phyloP scores from a whole-genome alignment of 2,329 filamentous ascomycete genomes.

The Bisporella sp. region DNA sequence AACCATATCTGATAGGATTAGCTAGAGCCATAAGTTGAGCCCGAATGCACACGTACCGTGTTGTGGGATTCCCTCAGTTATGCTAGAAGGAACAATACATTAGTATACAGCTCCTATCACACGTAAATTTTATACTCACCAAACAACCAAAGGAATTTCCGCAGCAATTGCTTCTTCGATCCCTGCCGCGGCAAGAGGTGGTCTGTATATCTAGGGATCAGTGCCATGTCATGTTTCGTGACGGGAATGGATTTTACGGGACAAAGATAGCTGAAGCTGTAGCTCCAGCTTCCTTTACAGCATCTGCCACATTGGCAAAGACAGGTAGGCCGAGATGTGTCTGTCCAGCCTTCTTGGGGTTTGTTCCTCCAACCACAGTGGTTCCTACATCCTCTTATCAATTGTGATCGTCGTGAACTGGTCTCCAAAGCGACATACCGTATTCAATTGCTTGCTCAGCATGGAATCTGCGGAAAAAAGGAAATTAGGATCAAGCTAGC shows the following conservation, averaged over 20 bases:
- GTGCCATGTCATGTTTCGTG: conserved; percentile 3
- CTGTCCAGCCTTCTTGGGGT: conserved; percentile 95
- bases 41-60: conserved; percentile 59
- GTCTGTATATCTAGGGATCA: conserved; percentile 45
- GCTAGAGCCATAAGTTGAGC: conserved; percentile 4
- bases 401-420: conserved; percentile 16
- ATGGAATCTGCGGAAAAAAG: conserved; percentile 67
- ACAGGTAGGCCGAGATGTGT: conserved; percentile 88
- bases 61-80: conserved; percentile 96
- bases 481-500: too few species aligned
- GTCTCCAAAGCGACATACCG: conserved; percentile 48
- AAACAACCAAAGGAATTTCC: conserved; percentile 91
- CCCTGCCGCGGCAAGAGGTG: conserved; percentile 83
- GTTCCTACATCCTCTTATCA: conserved; percentile 56
- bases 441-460: conserved; percentile 97
- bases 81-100: conserved; percentile 35
- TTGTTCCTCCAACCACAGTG: conserved; percentile 95
- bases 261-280: conserved; percentile 94
- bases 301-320: conserved; percentile 83
- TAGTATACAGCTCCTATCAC: too few species aligned
- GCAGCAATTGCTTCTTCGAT: conserved; percentile 95
- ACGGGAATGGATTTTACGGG: conserved; percentile 49
- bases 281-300: conserved; percentile 83
- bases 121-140: conserved; percentile 36
- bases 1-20: conserved; percentile 72